Conservation (phyloP, 306 rosid genomes). For the Begonia masoniana region DNA sequence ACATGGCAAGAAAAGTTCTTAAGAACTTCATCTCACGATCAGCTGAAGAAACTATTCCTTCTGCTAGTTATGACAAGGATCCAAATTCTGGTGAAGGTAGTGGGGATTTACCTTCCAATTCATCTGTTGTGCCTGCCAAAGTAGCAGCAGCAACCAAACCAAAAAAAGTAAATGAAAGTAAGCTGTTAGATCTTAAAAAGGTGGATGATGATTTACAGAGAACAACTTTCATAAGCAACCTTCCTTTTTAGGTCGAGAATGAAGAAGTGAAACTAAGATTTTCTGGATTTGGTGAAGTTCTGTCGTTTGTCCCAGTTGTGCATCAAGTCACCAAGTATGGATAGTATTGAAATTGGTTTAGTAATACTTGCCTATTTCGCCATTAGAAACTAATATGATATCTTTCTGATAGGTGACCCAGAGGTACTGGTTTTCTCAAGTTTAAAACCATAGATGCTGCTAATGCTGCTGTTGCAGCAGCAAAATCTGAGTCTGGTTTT, state of each 20-base stretch:
- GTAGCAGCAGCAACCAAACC: slow-evolving; percentile 25
- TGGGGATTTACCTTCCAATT: slow-evolving; percentile 19
- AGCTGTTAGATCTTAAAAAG: slow-evolving; percentile 31
- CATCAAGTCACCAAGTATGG: slow-evolving; percentile 81
- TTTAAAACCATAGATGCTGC: slow-evolving; percentile 70
- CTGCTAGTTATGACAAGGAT: slow-evolving; percentile 25
- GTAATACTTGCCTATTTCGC: neutral
- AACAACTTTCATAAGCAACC: slow-evolving; percentile 72
- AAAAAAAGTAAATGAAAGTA: slow-evolving; percentile 23
- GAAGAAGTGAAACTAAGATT: slow-evolving; percentile 81
- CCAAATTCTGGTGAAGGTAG: slow-evolving; percentile 19
- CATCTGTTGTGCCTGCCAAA: slow-evolving; percentile 21
- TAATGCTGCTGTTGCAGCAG: slow-evolving; percentile 58
- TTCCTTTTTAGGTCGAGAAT: slow-evolving; percentile 61
- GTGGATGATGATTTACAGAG: slow-evolving; percentile 45
- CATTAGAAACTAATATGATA: neutral
- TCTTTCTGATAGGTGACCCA: slow-evolving; percentile 66
- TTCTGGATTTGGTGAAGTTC: slow-evolving; percentile 76
- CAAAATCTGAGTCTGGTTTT: slow-evolving; percentile 41
- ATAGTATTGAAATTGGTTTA: neutral
- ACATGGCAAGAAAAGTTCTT: slow-evolving; percentile 69
- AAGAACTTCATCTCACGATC: slow-evolving; percentile 48
- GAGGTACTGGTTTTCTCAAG: slow-evolving; percentile 90
- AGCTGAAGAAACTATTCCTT: slow-evolving; percentile 23
- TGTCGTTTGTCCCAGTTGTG: slow-evolving; percentile 71